phyloP scores from a whole-genome alignment of 805 yeast species.

The Ogataea sp. region DNA sequence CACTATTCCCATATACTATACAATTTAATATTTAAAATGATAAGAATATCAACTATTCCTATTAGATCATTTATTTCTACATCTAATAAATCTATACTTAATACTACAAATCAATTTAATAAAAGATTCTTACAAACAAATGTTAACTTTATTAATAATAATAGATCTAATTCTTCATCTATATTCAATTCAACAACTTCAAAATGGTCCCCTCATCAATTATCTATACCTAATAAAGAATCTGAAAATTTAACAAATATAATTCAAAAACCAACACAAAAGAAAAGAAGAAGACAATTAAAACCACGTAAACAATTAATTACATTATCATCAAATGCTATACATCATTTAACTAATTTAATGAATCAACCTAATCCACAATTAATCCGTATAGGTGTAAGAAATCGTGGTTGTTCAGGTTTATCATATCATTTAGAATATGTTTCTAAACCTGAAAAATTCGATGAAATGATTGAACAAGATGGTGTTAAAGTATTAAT shows the following conservation, averaged over 20 bases:
- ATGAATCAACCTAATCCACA: conserved; percentile 81
- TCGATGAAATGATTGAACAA: conserved; percentile 88
- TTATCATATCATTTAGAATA: conserved; percentile 86
- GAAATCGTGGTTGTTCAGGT: conserved; percentile 95
- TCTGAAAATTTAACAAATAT: background rate
- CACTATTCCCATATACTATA: too few relatives aligned
- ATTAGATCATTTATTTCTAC: background rate
- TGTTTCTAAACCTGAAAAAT: conserved; percentile 85
- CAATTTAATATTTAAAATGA: too few relatives aligned
- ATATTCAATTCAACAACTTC: background rate
- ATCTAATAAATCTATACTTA: background rate
- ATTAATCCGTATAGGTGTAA: conserved; percentile 87
- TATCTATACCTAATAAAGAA: conserved; percentile 9
- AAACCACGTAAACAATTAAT: conserved; percentile 89
- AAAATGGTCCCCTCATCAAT: conserved; percentile 23
- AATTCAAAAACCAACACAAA: conserved; percentile 7
- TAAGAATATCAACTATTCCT: too few relatives aligned
- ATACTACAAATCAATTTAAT: too few relatives aligned
- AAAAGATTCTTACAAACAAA: background rate
- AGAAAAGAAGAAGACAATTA: conserved; percentile 48
- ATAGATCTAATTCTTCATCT: background rate
- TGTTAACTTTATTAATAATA: background rate
- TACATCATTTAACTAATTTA: conserved; percentile 58
- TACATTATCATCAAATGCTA: conserved; percentile 68
- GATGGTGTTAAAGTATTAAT: conserved; percentile 89